phyloP scores from a whole-genome alignment of 2,329 filamentous ascomycete genomes.

The Colletotrichum tamarilloi region DNA sequence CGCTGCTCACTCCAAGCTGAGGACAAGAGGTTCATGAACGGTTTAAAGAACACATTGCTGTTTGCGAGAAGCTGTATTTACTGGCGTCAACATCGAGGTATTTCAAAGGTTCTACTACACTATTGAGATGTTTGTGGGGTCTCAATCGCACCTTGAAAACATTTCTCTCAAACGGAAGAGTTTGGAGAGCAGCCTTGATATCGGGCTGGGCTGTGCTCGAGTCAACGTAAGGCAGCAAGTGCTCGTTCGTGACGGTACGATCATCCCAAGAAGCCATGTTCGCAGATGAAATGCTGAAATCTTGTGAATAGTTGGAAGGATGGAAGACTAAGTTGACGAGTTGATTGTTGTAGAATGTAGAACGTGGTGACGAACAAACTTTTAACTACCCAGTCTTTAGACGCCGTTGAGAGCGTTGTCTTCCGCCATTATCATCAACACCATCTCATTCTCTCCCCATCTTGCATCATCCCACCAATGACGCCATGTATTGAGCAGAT shows the following conservation, averaged over 20 bases:
- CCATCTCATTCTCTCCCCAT: not conserved
- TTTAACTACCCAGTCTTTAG: not conserved
- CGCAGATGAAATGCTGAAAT: no score
- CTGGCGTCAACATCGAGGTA: not conserved
- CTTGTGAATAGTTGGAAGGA: not conserved
- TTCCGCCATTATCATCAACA: not conserved
- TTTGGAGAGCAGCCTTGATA: slow-evolving; percentile 12
- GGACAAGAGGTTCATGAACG: slow-evolving; percentile 29
- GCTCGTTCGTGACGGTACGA: slow-evolving; percentile 5
- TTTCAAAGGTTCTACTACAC: no score
- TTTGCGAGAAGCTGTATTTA: not conserved
- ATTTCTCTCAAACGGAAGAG: slow-evolving; percentile 18
- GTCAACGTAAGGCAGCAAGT: slow-evolving; percentile 15
- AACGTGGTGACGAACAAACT: not conserved
- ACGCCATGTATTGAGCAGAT: not conserved
- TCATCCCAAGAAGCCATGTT: not conserved
- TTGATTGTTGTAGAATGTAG: not conserved
- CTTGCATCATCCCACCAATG: not conserved
- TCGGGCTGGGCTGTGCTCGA: slow-evolving; percentile 9
- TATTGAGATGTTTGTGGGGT: not conserved
- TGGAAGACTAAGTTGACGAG: no score
- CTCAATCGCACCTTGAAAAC: not conserved
- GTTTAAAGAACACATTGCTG: slow-evolving; percentile 27
- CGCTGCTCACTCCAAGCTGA: slow-evolving; percentile 29
- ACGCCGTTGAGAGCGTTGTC: not conserved